These are phyloP conservation scores for Dioscorea dumetorum DNA, from an alignment of 106 monocot species.

Conservation along the genomic window DNA sequence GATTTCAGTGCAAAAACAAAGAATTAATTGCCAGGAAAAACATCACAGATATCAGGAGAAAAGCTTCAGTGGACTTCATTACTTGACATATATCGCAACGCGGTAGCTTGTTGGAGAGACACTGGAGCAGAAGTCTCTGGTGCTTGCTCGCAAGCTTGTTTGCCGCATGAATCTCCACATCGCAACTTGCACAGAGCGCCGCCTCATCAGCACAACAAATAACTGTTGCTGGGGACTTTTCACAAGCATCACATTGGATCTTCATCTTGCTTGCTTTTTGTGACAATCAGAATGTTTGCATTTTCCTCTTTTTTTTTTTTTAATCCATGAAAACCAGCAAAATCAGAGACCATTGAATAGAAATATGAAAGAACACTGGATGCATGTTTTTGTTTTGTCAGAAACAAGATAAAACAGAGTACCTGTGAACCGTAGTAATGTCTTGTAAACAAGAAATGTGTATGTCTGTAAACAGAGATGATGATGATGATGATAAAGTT, in stretches of 20 bases:
- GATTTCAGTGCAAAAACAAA: no score
- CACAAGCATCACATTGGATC: slow-evolving; percentile 84
- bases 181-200: slow-evolving; percentile 73
- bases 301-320: no score
- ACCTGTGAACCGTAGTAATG: neutral
- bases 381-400: no score
- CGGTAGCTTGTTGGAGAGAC: slow-evolving; percentile 48
- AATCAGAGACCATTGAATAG: no score
- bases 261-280: slow-evolving; percentile 37
- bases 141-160: slow-evolving; percentile 98
- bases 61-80: neutral
- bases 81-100: slow-evolving; percentile 87
- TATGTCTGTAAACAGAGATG: no score
- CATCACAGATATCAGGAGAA: neutral
- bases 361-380: neutral
- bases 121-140: slow-evolving; percentile 67
- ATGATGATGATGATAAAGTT: neutral
- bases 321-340: no score
- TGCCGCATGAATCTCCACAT: slow-evolving; percentile 71
- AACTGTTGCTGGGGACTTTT: slow-evolving; percentile 52
- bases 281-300: neutral
- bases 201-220: slow-evolving; percentile 98
- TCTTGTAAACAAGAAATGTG: no score
- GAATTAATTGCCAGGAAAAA: no score
- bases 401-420: neutral